These are phyloP conservation scores for Raffaelea arxii DNA, from an alignment of 2,329 filamentous ascomycete species.

Conservation along the genomic window DNA sequence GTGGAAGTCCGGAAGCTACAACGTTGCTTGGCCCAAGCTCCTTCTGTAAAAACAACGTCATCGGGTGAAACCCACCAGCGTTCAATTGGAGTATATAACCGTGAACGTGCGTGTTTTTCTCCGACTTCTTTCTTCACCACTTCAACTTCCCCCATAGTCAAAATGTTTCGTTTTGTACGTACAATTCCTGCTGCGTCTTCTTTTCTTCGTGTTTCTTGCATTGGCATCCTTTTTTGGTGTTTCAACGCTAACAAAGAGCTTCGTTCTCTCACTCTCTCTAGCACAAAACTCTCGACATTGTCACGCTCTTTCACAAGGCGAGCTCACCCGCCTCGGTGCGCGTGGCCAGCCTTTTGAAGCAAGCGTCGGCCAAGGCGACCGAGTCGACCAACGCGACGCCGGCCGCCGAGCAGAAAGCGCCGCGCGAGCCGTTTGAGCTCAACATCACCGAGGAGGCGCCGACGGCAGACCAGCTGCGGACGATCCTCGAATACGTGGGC, in stretches of 20 bases:
- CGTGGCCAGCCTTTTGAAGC: constrained; percentile 68
- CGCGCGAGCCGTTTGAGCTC: constrained; percentile 67
- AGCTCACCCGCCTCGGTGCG: constrained; percentile 61
- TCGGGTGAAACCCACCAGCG: too few species aligned
- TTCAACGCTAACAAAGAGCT: not conserved
- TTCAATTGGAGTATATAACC: too few species aligned
- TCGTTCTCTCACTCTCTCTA: constrained; percentile 22
- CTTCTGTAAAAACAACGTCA: too few species aligned
- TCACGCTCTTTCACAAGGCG: constrained; percentile 93
- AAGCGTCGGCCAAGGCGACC: constrained; percentile 60
- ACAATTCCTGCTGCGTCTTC: not conserved
- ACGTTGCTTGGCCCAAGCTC: too few species aligned
- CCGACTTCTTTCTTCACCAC: too few species aligned
- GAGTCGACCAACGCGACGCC: constrained; percentile 60
- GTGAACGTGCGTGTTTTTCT: too few species aligned
- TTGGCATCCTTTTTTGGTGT: not conserved
- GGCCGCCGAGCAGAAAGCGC: constrained; percentile 60
- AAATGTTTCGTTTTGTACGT: constrained; percentile 13
- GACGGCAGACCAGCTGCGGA: constrained; percentile 39
- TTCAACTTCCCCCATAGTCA: constrained; percentile 1
- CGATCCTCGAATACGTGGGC: constrained; percentile 44
- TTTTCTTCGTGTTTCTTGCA: not conserved
- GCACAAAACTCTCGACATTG: constrained; percentile 77
- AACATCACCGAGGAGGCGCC: constrained; percentile 42
- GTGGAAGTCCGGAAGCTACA: too few species aligned